These are phyloP conservation scores for Capsicum chinense DNA, from an alignment of 257 asterid species.

Conservation along the genomic window DNA sequence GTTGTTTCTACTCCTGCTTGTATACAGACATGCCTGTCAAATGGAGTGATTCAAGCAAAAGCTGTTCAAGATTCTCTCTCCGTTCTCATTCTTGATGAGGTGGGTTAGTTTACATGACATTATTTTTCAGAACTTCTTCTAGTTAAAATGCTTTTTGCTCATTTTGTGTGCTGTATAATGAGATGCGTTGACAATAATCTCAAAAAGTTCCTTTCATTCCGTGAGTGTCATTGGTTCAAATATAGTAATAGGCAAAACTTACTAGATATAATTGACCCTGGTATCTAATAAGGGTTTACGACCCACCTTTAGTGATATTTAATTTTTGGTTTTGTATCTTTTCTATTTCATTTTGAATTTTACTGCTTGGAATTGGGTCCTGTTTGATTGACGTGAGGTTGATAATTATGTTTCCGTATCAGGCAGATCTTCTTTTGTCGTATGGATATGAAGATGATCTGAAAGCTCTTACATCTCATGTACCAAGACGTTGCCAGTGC, in stretches of 20 bases:
- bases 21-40: slow-evolving; percentile 64
- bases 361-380: background rate
- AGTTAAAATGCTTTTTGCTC: background rate
- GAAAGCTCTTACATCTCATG: slow-evolving; percentile 73
- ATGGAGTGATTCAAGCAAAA: slow-evolving; percentile 59
- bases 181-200: background rate
- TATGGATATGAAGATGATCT: slow-evolving; percentile 90
- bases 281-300: background rate
- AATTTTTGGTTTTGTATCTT: background rate
- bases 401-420: slow-evolving; percentile 39
- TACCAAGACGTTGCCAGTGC: slow-evolving; percentile 91
- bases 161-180: background rate
- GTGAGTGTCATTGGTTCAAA: background rate
- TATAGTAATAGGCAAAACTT: background rate
- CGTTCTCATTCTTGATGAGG: slow-evolving; percentile 92
- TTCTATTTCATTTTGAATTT: background rate
- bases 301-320: background rate
- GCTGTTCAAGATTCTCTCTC: slow-evolving; percentile 86
- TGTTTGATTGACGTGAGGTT: slow-evolving; percentile 21
- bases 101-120: slow-evolving; percentile 34
- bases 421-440: slow-evolving; percentile 98
- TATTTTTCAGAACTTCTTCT: background rate
- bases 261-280: background rate
- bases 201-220: background rate
- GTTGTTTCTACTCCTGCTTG: slow-evolving; percentile 93